Evolutionary conservation across 2,329 filamentous ascomycete genomes (phyloP).

Genomic region (Ceratocystis variospora): DNA sequence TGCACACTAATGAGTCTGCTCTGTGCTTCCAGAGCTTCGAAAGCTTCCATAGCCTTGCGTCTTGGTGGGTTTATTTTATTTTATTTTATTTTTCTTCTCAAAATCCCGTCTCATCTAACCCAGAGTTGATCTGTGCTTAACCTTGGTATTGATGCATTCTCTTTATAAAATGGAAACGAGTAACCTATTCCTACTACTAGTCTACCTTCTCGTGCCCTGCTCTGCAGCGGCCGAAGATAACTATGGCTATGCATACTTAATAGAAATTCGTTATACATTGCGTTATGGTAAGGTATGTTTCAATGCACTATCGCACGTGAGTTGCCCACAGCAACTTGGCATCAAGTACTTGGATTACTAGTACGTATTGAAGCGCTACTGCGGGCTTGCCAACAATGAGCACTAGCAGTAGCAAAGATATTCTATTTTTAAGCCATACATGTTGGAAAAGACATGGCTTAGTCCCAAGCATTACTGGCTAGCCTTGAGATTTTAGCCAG

Average conservation of each 20-base stretch:
- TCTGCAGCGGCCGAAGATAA: no score
- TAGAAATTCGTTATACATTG: neutral
- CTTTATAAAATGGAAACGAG: neutral
- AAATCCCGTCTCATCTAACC: neutral
- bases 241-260: neutral
- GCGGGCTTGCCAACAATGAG: neutral
- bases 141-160: neutral
- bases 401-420: neutral
- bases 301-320: neutral
- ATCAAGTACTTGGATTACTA: neutral
- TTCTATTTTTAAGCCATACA: neutral
- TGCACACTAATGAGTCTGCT: slow-evolving; percentile 2
- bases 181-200: neutral
- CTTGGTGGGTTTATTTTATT: neutral
- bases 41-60: neutral
- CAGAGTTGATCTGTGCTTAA: neutral
- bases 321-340: neutral
- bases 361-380: neutral
- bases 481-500: neutral
- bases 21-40: slow-evolving; percentile 1
- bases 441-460: neutral
- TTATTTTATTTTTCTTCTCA: neutral
- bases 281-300: neutral
- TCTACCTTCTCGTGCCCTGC: neutral
- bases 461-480: neutral